phyloP scores from a whole-genome alignment of 139 green algal species.

The Coelastrella sp. region DNA sequence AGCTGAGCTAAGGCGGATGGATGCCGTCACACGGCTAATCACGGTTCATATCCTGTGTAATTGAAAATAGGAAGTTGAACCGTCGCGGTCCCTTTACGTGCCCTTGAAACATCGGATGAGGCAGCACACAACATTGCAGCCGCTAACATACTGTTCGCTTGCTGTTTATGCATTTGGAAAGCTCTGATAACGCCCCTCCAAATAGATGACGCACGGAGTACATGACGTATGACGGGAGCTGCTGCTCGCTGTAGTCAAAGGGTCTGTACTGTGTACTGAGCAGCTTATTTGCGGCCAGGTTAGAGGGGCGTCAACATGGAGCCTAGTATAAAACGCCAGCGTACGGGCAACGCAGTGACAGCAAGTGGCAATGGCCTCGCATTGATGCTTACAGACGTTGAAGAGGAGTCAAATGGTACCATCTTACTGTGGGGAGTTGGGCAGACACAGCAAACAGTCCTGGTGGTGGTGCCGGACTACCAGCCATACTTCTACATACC shows the following conservation, averaged over 20 bases:
- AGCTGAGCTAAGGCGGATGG: slow-evolving; percentile 39
- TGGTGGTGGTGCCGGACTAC: slow-evolving; percentile 66
- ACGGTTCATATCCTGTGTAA: not conserved
- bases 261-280: too few species aligned
- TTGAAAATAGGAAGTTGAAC: not conserved
- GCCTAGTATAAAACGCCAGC: not conserved
- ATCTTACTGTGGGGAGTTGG: slow-evolving; percentile 61
- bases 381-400: slow-evolving; percentile 65
- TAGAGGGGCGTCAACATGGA: not conserved
- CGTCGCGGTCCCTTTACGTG: too few species aligned
- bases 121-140: too few species aligned
- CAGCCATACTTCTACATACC: slow-evolving; percentile 73
- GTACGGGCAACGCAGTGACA: not conserved
- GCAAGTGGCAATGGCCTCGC: slow-evolving; percentile 23
- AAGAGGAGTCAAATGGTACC: slow-evolving; percentile 50
- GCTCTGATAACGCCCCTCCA: too few species aligned
- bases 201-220: too few species aligned
- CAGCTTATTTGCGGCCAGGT: not conserved
- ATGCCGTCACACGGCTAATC: not conserved
- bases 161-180: not conserved
- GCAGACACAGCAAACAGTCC: slow-evolving; percentile 39
- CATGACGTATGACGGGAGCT: not conserved
- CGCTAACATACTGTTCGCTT: not conserved
- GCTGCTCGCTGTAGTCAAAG: too few species aligned
- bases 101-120: too few species aligned